phyloP scores from a whole-genome alignment of 2,329 filamentous ascomycete genomes.

The Trichoderma afroharzianum region DNA sequence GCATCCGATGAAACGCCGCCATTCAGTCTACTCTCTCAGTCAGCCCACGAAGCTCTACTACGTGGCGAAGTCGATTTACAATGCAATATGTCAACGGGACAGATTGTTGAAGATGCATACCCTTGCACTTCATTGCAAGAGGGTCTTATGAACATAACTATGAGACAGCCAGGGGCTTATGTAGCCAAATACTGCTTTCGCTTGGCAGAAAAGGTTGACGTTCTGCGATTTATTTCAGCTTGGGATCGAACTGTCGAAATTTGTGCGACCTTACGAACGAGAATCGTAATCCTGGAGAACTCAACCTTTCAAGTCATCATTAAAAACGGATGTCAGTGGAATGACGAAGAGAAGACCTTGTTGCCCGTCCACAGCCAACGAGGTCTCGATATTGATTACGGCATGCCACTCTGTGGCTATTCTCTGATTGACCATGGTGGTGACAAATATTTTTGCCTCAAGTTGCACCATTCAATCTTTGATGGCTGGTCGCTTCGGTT shows the following conservation, averaged over 20 bases:
- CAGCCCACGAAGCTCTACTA: background rate
- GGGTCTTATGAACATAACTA: conserved; percentile 16
- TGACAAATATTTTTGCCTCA: background rate
- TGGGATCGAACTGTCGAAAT: conserved; percentile 11
- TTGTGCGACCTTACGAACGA: background rate
- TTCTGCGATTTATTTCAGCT: background rate
- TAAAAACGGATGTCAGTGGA: conserved; percentile 1
- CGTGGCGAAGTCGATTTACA: background rate
- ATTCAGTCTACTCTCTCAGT: background rate
- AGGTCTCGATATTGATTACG: conserved; percentile 7
- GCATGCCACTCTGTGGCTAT: conserved; percentile 16
- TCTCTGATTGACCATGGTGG: conserved; percentile 1
- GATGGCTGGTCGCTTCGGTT: conserved; percentile 10
- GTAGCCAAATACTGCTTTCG: background rate
- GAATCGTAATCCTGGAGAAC: background rate
- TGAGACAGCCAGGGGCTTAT: conserved; percentile 15
- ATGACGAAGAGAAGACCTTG: background rate
- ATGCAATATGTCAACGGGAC: background rate
- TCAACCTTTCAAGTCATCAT: background rate
- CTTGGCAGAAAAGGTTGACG: background rate
- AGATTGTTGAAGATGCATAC: conserved; percentile 16
- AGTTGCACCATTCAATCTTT: conserved; percentile 1
- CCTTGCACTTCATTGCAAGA: conserved; percentile 20
- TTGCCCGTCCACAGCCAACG: background rate
- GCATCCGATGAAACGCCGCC: background rate